Conservation (phyloP, 225 moss, liverwort and hornwort genomes). For the Asterella californica region DNA sequence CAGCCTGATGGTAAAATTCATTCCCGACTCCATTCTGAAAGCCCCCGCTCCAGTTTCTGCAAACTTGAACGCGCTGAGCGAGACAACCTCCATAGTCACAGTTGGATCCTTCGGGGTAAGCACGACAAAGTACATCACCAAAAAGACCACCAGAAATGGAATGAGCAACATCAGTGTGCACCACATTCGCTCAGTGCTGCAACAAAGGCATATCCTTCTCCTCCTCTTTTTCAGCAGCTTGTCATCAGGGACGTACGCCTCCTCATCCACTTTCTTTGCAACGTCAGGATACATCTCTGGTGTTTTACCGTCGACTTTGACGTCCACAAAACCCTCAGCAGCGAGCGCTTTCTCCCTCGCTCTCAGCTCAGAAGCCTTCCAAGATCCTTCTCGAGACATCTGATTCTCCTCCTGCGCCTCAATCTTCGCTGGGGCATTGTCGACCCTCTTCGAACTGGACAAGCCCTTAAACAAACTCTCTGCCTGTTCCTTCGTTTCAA, state of each 20-base stretch:
- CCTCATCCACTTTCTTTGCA: slow-evolving; percentile 11
- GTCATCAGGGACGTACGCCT: too few species aligned
- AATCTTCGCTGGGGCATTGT: not conserved
- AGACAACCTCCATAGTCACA: not conserved
- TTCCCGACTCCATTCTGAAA: not conserved
- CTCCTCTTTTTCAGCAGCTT: not conserved
- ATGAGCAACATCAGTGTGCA: not conserved
- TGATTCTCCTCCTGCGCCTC: not conserved
- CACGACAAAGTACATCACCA: slow-evolving; percentile 5
- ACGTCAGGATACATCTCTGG: not conserved
- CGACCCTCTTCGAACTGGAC: slow-evolving; percentile 1
- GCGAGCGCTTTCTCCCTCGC: not conserved
- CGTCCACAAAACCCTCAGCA: not conserved
- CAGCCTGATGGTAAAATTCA: slow-evolving; percentile 16
- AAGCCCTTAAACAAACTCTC: slow-evolving; percentile 10
- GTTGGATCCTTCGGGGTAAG: slow-evolving; percentile 15
- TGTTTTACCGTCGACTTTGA: not conserved
- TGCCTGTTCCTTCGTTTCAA: slow-evolving; percentile 14
- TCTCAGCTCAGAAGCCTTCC: not conserved
- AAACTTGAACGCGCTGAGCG: not conserved
- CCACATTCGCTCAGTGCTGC: not conserved
- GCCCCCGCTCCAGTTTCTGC: not conserved
- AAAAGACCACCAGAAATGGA: not conserved
- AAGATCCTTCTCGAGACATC: not conserved
- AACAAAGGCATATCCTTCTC: not conserved